A percentile compares a stretch with the other conserved stretches of the same genome.
These are phyloP conservation scores for Cordyceps javanica DNA, from an alignment of 2,329 filamentous ascomycete genomes.

Conservation along the genomic window DNA sequence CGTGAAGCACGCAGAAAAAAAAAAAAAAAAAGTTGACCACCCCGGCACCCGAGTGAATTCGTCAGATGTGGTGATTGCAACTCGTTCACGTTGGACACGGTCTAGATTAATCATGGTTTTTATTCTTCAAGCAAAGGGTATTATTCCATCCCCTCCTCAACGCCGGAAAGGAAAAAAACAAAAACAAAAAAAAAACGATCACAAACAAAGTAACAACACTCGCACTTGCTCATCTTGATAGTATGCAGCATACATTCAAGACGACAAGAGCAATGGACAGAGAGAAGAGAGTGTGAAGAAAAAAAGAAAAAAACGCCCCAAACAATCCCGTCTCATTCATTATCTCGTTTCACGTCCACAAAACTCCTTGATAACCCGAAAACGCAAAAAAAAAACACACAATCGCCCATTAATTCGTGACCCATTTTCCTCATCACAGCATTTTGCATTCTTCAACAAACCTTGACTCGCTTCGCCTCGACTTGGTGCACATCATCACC, in stretches of 20 bases:
- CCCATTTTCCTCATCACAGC: not conserved
- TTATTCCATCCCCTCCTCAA: not conserved
- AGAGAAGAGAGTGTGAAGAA: too few relatives aligned
- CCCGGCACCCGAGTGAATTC: too few relatives aligned
- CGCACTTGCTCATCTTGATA: too few relatives aligned
- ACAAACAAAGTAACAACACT: too few relatives aligned
- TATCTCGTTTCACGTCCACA: not conserved
- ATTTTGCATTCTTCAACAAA: not conserved
- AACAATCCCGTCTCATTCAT: not conserved
- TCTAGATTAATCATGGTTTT: not conserved
- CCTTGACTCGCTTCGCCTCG: not conserved
- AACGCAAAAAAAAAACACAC: not conserved
- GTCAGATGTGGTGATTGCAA: too few relatives aligned
- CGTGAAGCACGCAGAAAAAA: too few relatives aligned
- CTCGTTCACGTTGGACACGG: too few relatives aligned
- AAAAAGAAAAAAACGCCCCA: not conserved
- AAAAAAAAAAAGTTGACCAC: too few relatives aligned
- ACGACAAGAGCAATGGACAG: too few relatives aligned
- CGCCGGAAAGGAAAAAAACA: not conserved
- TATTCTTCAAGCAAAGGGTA: not conserved
- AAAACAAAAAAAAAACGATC: not conserved
- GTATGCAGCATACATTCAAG: too few relatives aligned
- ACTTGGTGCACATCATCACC: not conserved
- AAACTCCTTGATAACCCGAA: too few relatives aligned
- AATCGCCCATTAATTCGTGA: not conserved